These are phyloP conservation scores for Hyphopichia buzzinii DNA, from an alignment of 1,139 yeast species.

Conservation along the genomic window DNA sequence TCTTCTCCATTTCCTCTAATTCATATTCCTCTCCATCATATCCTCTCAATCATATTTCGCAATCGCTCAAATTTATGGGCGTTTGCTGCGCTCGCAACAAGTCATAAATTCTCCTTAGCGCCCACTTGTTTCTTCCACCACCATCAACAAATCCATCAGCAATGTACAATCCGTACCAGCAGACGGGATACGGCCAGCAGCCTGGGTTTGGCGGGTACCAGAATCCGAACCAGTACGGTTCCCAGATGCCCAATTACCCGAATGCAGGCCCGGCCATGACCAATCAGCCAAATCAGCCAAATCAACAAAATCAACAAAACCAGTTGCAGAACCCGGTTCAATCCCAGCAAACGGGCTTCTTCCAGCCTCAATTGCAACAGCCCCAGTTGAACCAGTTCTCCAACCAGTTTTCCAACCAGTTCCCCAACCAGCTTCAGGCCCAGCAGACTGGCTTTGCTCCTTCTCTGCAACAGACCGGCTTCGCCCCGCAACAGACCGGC, in stretches of 20 bases:
- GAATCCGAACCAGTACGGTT: slow-evolving; percentile 20
- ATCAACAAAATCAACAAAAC: slow-evolving; percentile 8
- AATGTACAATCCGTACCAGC: slow-evolving; percentile 49
- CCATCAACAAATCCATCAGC: slow-evolving; percentile 2
- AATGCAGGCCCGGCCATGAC: no score
- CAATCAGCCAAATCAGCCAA: slow-evolving; percentile 19
- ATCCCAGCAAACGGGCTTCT: slow-evolving; percentile 13
- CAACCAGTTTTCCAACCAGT: slow-evolving; percentile 6
- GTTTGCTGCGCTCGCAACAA: no score
- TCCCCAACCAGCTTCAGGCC: slow-evolving; percentile 13
- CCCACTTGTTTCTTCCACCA: not conserved
- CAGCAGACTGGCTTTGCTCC: slow-evolving; percentile 13
- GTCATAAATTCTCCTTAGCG: no score
- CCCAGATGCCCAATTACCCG: slow-evolving; percentile 20
- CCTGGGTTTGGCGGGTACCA: slow-evolving; percentile 31
- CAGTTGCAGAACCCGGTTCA: slow-evolving; percentile 9
- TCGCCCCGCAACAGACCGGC: slow-evolving; percentile 16
- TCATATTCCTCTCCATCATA: no score
- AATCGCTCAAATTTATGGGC: no score
- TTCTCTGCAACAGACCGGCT: slow-evolving; percentile 16
- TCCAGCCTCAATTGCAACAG: slow-evolving; percentile 10
- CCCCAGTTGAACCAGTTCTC: slow-evolving; percentile 10
- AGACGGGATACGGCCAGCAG: slow-evolving; percentile 14
- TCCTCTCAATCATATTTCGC: no score
- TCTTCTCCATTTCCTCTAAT: no score